Base-by-base conservation (phyloP, 495 filamentous ascomycete genomes). In the Penicillium flavigenum region DNA sequence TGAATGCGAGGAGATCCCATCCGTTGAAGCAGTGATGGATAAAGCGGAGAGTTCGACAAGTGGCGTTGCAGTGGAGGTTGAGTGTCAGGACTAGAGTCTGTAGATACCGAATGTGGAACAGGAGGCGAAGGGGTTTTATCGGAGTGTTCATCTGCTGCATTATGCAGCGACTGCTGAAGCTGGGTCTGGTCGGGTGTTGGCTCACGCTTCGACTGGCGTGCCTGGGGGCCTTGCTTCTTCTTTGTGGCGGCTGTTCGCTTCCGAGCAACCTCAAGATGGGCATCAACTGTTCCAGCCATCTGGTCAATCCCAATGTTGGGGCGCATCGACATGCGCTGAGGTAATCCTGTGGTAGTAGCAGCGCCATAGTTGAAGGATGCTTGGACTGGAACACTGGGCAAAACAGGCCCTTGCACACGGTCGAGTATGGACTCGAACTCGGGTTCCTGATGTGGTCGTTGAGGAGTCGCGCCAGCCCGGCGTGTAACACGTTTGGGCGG, bases 111-210 rank as follows among this genome's bases (percentile, higher is more conserved):
- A 38, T 66, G 67, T 19, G 64, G 71, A 52, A 74, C 48, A n/a
- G 74, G 76, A 22, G 74, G 76, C 11, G 72, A 64, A 20, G 74
- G 74, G 2, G 75, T 78, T 3, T 65, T 55, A 46, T 71, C 72
- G 11, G 73, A 76, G 27, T 57, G 65, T 14, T 47, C 68, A 61
- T 10, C 63, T n/a, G 36, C 47, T n/a, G 60, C 69, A 38, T 70
- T 64, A 1, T 65, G 61, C n/a, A 79, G 56, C 1, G 60, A 56
- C 11, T 68, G 65, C 41, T 71, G 61, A 29, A 78, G 63, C 56
- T 79, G 76, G 1, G 65, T 53, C 47, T 76, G 63, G 54, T 79
- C 76, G 4, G 76, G 76, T 24, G 76, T 79, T 17, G 76, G 74
- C 43, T 71, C 71, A 8, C 76, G 71, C 31, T 61, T 72, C 16